phyloP scores from a whole-genome alignment of 2,329 filamentous ascomycete species.

The Eutypella sp. region DNA sequence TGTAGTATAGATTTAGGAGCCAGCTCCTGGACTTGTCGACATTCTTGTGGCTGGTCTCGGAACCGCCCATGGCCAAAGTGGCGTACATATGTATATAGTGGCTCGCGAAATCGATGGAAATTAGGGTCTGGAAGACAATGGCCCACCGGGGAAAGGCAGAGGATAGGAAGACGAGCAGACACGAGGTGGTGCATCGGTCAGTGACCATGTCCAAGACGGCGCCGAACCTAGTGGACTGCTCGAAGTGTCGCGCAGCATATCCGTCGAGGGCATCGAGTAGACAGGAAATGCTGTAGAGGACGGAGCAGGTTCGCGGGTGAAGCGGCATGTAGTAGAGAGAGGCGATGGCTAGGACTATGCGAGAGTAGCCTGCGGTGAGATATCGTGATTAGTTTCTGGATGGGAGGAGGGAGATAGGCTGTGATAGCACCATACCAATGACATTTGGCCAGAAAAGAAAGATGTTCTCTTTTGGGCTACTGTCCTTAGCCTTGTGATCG shows the following conservation, averaged over 20 bases:
- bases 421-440: conserved; percentile 57
- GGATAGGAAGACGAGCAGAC: conserved; percentile 87
- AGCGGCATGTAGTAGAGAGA: conserved; percentile 99
- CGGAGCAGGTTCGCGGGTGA: conserved; percentile 89
- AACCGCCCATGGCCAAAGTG: conserved; percentile 80
- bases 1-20: conserved; percentile 93
- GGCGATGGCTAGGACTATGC: conserved; percentile 76
- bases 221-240: conserved; percentile 92
- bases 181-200: conserved; percentile 93
- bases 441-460: conserved; percentile 79
- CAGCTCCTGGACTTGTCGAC: conserved; percentile 83
- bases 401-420: neutral
- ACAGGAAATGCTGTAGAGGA: conserved; percentile 90
- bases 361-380: conserved; percentile 58
- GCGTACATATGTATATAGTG: conserved; percentile 99
- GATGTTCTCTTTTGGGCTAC: conserved; percentile 60
- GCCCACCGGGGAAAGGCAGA: conserved; percentile 93
- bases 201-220: conserved; percentile 99
- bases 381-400: neutral
- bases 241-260: conserved; percentile 79
- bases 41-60: conserved; percentile 83
- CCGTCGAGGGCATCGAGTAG: conserved; percentile 94
- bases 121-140: conserved; percentile 89
- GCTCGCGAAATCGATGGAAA: conserved; percentile 87
- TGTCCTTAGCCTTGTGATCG: conserved; percentile 26